These are phyloP conservation scores for Skeletonema menzelii DNA, from an alignment of 108 stramenopile species.

Conservation along the genomic window DNA sequence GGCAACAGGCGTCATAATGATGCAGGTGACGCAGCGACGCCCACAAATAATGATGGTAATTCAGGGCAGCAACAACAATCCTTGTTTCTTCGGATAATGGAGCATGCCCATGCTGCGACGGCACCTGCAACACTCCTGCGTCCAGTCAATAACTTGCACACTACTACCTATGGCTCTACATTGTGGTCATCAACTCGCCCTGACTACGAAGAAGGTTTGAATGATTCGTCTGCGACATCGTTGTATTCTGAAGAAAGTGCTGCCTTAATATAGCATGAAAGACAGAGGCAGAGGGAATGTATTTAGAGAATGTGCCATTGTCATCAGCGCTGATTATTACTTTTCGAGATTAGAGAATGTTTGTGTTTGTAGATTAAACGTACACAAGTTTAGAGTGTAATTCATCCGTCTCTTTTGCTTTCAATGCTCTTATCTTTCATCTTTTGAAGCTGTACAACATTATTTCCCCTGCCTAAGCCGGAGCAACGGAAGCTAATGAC, in stretches of 20 bases:
- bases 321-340: background rate
- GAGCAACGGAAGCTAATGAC: too few species aligned
- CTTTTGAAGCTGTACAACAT: too few species aligned
- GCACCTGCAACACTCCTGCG: background rate
- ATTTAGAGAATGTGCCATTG: background rate
- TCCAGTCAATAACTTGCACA: background rate
- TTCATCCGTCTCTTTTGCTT: too few species aligned
- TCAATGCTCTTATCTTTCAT: too few species aligned
- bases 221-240: background rate
- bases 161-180: background rate
- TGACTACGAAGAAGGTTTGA: background rate
- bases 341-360: background rate
- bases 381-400: background rate
- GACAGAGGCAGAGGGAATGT: background rate
- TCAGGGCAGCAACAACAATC: background rate
- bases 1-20: background rate
- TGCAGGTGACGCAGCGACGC: background rate
- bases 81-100: background rate
- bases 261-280: background rate
- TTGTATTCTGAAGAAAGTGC: background rate
- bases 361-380: background rate
- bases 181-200: background rate
- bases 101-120: background rate
- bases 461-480: too few species aligned
- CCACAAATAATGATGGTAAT: background rate